Conservation (phyloP, 108 stramenopile genomes). For the Seminavis robusta region DNA sequence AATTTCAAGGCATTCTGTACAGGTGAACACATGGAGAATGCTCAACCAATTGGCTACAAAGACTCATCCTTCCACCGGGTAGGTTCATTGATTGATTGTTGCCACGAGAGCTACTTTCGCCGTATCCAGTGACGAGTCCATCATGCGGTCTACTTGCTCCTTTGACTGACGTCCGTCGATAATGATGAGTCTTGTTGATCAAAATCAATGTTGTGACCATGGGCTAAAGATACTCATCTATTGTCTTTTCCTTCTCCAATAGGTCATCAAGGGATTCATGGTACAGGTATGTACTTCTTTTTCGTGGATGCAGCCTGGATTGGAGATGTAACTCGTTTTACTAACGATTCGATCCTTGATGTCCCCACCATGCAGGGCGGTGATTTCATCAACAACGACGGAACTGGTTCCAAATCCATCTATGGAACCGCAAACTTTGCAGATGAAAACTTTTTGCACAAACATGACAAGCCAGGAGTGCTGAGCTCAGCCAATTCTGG, state of each 20-base stretch:
- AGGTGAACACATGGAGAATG: slow-evolving; percentile 84
- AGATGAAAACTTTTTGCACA: slow-evolving; percentile 93
- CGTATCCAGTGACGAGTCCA: not conserved
- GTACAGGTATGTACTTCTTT: not conserved
- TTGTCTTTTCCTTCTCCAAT: slow-evolving; percentile 16
- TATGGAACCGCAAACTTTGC: slow-evolving; percentile 80
- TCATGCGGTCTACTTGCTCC: not conserved
- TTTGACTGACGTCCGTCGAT: not conserved
- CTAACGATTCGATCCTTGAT: slow-evolving; percentile 59
- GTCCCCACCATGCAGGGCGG: slow-evolving; percentile 93
- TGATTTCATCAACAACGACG: slow-evolving; percentile 92
- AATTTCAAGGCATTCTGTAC: slow-evolving; percentile 51
- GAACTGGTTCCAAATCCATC: slow-evolving; percentile 54
- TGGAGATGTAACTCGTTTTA: not conserved
- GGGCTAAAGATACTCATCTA: not conserved
- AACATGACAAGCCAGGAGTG: slow-evolving; percentile 88
- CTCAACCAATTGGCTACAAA: slow-evolving; percentile 91
- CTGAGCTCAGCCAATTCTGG: slow-evolving; percentile 25
- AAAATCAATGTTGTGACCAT: no score
- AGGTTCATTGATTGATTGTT: slow-evolving; percentile 73
- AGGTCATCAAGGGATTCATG: slow-evolving; percentile 14
- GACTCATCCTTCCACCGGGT: slow-evolving; percentile 89
- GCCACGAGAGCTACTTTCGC: not conserved
- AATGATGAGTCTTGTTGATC: not conserved
- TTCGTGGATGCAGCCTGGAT: not conserved